Evolutionary conservation across 2,329 filamentous ascomycete species (phyloP), one percentile per base, ranked within the genome.

Genomic region (Thyridium curvatum): DNA sequence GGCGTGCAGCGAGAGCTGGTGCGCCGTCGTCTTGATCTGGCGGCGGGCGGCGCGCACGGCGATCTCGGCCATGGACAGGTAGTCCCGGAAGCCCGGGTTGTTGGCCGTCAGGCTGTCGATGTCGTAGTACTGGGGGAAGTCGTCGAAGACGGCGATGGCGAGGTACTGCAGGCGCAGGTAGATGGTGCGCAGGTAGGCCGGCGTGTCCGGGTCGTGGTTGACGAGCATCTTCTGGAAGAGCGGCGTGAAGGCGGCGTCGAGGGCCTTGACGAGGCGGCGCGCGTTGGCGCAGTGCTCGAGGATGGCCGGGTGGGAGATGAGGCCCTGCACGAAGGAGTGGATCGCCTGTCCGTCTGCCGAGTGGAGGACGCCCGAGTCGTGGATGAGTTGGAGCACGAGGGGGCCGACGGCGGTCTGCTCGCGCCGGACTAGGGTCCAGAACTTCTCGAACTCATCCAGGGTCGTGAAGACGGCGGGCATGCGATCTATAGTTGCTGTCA

Each of bases 111-210:
- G 8, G 0, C 17, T 32, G 1, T 49, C 45, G 6, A 48, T 21
- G 3, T 55, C 34, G 8, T 55, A 30, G 18, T 52, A 61, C 8
- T 50, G 43, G 0, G 50, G 42, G 0, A 53, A 44, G 31, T 61
- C 46, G 2, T 51, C 52, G 12, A 64, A 60, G 5, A 52, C 38
- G 18, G 52, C 54, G 3, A 45, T 42, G 2, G 46, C 49, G n/a
- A 68, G 49, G 42, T 65, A 70, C 37, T 69, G 64, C 26, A 68
- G 48, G 3, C 62, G 62, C 8, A 70, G 46, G 37, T 60, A 66
- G 39, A 62, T 56, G n/a, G 60, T 61, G 10, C 56, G 52, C 4
- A 62, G 52, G 34, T 64, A 66, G 0, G 50, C 35, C 2, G 16
- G 13, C 16, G 37, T 30, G 31, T 41, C 45, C 4, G 41, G 21